Evolutionary conservation across 495 filamentous ascomycete species (phyloP).

Genomic region (Halenospora varia): DNA sequence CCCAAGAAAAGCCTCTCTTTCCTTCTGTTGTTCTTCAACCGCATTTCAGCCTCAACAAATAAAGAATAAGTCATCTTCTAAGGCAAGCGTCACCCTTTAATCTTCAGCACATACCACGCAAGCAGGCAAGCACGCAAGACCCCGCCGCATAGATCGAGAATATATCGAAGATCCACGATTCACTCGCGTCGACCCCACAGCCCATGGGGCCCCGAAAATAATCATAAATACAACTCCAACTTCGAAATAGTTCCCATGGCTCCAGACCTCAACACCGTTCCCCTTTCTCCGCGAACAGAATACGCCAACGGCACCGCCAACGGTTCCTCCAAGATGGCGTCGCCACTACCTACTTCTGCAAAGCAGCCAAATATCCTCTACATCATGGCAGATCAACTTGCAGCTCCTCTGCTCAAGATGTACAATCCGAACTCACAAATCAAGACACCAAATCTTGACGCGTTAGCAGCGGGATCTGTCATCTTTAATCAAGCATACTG

Average conservation of each 20-base stretch:
- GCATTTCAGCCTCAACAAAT: background rate
- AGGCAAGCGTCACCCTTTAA: background rate
- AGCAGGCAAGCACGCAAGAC: background rate
- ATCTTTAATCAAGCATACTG: constrained; percentile 89
- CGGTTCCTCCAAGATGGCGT: background rate
- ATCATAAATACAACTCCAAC: too few species aligned
- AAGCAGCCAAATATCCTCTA: constrained; percentile 71
- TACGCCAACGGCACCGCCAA: constrained; percentile 21
- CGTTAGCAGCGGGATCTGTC: constrained; percentile 70
- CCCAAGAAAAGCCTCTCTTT: background rate
- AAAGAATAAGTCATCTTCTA: background rate
- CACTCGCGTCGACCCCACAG: background rate
- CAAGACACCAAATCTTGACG: constrained; percentile 80
- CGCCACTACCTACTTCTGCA: constrained; percentile 6
- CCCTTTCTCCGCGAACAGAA: constrained; percentile 29
- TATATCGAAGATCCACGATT: background rate
- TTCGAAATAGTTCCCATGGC: constrained; percentile 46
- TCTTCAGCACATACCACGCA: background rate
- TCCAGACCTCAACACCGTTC: constrained; percentile 51
- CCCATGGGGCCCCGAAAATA: background rate
- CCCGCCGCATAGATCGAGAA: background rate
- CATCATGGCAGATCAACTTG: constrained; percentile 92
- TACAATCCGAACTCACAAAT: constrained; percentile 78
- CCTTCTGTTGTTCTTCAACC: too few species aligned
- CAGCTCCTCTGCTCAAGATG: constrained; percentile 77